A percentile compares a stretch with the other conserved stretches of the same genome.
Conservation (phyloP, 805 yeast genomes). For the Hanseniaspora pseudoguilliermondii region DNA sequence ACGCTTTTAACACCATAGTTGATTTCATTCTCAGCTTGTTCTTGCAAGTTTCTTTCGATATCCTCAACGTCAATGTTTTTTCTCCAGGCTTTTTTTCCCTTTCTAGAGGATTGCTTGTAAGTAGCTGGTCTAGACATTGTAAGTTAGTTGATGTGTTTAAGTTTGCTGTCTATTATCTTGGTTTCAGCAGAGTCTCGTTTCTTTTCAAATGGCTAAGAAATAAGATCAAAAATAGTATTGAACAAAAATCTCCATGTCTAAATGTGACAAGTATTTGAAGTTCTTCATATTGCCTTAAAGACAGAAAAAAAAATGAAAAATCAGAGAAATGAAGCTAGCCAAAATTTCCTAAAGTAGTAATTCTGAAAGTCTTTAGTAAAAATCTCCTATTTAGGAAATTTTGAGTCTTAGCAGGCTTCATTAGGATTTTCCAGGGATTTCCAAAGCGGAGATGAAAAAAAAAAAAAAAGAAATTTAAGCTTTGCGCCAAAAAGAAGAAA, state of each 20-base stretch:
- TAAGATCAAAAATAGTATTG: too few relatives aligned
- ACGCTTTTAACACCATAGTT: constrained; percentile 26
- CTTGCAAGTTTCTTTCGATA: constrained; percentile 57
- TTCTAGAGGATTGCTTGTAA: constrained; percentile 64
- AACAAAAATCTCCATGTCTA: too few relatives aligned
- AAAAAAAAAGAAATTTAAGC: background rate
- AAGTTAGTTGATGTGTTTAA: background rate
- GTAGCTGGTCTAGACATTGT: constrained; percentile 37
- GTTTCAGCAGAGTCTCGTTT: background rate
- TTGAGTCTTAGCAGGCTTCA: background rate
- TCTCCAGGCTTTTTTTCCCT: constrained; percentile 93
- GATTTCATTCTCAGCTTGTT: constrained; percentile 45
- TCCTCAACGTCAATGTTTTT: constrained; percentile 83
- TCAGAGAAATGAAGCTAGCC: background rate
- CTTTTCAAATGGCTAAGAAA: too few relatives aligned
- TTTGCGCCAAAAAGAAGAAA: background rate
- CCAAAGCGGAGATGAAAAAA: background rate
- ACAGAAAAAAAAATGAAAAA: background rate
- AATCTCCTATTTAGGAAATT: background rate
- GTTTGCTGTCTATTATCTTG: background rate
- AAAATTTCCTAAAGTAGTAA: background rate
- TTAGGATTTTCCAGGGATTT: too few relatives aligned
- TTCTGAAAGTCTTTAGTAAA: background rate
- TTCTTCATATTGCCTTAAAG: background rate
- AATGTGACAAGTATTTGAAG: too few relatives aligned